Base-by-base conservation (phyloP, 345 rosid genomes). In the Populus alba region DNA sequence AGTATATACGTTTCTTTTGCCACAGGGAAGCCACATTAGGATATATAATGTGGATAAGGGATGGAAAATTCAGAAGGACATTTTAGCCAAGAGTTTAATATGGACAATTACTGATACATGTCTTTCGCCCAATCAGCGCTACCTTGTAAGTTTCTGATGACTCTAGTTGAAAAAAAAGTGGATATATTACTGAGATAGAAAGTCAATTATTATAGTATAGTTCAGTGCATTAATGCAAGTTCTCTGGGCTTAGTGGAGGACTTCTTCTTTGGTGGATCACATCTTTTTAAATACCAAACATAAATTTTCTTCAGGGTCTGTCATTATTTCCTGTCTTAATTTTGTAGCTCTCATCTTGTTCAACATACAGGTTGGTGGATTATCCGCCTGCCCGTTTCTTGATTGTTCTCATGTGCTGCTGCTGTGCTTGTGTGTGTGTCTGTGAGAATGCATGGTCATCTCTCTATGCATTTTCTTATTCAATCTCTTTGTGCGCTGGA, bases 81-180 rank as follows among this genome's bases (percentile, higher is more conserved):
- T 91, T 78, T 69, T 79, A 55, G 87, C 91, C 38, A 89, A 76
- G 82, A 86, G 87, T 80, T 78, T 89, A 83, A 77, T 39, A 39
- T 91, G 95, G 95, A 89, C 92, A 7, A 81, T 88, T 74, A 91
- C 92, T 4, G 95, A 91, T 87, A 81, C 92, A 31, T 84, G 85
- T 79, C 89, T 91, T 74, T 91, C 92, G 22, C 91, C 94, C 8
- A 92, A 91, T 82, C 91, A 79, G 67, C 90, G 78, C 17, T 83
- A 78, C 73, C 92, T 91, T 69, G 92, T 91, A 83, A 84, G 89
- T 78, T 65, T 70, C 37, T 31, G 45, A 35, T 25, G 47, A 43
- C 35, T 68, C 62, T 63, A 20, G 8, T 67, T 53, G 35, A 22
- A 38, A 31, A 23, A 25, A 51, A 68, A 17, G 31, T 74, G 69